phyloP scores from a whole-genome alignment of 2,329 filamentous ascomycete genomes.

The Aureobasidium pullulans region DNA sequence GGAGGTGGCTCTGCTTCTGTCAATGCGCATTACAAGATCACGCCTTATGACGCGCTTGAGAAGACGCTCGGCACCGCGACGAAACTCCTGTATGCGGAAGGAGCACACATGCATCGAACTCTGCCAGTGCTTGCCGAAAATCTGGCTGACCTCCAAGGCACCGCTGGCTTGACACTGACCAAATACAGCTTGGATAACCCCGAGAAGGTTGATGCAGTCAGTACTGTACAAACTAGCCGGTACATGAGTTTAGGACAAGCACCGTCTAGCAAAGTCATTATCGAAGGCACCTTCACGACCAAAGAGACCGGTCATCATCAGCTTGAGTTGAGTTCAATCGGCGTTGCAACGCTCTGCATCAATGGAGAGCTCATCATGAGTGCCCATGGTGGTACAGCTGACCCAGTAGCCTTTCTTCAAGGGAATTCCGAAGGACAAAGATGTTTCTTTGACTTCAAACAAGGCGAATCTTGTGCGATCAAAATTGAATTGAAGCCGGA shows the following conservation, averaged over 20 bases:
- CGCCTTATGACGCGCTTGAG: not conserved
- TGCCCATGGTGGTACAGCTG: not conserved
- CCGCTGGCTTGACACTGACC: not conserved
- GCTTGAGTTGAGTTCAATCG: not conserved
- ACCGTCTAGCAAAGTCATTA: not conserved
- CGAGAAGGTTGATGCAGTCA: not conserved
- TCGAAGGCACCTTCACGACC: not conserved
- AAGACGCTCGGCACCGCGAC: not conserved
- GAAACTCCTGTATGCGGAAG: not conserved
- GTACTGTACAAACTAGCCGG: not conserved
- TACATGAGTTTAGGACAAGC: not conserved
- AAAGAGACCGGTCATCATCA: not conserved
- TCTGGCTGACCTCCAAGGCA: not conserved
- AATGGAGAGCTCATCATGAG: not conserved
- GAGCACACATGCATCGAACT: not conserved
- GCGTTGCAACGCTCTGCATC: not conserved
- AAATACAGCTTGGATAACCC: not conserved
- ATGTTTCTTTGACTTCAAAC: not conserved
- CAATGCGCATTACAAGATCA: conserved; percentile 1
- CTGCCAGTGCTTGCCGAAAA: not conserved
- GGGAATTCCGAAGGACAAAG: not conserved
- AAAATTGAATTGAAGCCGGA: not conserved
- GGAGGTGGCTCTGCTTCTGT: conserved; percentile 9
- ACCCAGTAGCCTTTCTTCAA: not conserved
- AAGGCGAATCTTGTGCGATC: not conserved